Base-by-base conservation (phyloP, 257 asterid genomes). In the Solanum clarkiae region DNA sequence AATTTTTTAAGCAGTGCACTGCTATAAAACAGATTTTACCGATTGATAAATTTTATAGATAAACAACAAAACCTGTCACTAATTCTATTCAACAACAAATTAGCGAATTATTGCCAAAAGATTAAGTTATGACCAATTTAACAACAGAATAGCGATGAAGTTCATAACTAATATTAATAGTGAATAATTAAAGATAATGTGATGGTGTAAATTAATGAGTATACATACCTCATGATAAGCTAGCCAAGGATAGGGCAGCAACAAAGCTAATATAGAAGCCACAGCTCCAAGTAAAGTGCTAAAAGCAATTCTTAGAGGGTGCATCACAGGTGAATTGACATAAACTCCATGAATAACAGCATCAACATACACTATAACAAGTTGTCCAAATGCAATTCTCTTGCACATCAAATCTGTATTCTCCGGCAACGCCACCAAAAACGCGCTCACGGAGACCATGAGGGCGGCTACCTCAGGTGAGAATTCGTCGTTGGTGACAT, bases 341-440 rank as follows among this genome's bases (percentile, higher is more conserved):
- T 66, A 88, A 36, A 85, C 87, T 6, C 91, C 90, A 13, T 84
- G 88, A 16, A 85, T 49, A 80, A 88, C 93, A 6, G 85, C 89
- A 51, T 83, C 90, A 3, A 87, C 91, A 59, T 90, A 91, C 20
- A 91, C 89, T 44, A 94, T 36, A 83, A 94, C 97, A 12, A 94
- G 89, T 89, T 93, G 98, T 70, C 97, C 98, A 44, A 93, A 91
- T 1, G 95, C 98, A 16, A 94, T 87, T 86, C 91, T 88, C 89
- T 93, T 94, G 2, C 93, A 84, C 84, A 90, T 88, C 63, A 93
- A 8, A 45, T 88, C 88, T 3, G 94, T 91, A 9, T 85, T 77
- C 63, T 70, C 87, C 42, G 95, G 97, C 72, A 94, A 75, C 11
- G 91, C 93, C 86, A 94, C 94, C 59, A 91, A 6, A 55, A 93